phyloP scores from a whole-genome alignment of 352 stramenopile genomes.

The Globisporangium paddicum region DNA sequence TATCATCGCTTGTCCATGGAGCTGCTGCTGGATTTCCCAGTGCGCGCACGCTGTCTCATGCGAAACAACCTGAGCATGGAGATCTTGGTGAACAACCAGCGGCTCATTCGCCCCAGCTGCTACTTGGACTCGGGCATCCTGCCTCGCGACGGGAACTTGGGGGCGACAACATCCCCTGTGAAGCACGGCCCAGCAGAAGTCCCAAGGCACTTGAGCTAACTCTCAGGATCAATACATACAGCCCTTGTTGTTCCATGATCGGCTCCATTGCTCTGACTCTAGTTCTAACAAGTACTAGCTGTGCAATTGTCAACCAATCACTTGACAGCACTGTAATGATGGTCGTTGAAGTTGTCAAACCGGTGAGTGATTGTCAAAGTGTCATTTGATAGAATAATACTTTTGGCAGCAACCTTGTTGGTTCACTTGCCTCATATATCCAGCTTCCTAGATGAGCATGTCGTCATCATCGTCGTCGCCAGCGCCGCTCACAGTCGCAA shows the following conservation, averaged over 20 bases:
- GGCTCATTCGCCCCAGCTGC: slow-evolving; percentile 9
- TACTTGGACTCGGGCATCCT: slow-evolving; percentile 12
- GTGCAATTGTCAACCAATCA: no score
- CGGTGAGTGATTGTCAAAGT: no score
- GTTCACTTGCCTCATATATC: no score
- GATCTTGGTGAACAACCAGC: slow-evolving; percentile 9
- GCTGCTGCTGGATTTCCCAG: slow-evolving; percentile 10
- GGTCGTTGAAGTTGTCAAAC: no score
- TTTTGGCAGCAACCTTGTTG: no score
- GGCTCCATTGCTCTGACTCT: no score
- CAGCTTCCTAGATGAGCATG: slow-evolving; percentile 83
- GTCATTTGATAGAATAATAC: no score
- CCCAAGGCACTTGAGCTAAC: not conserved
- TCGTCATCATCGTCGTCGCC: slow-evolving; percentile 73
- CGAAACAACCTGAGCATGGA: slow-evolving; percentile 14
- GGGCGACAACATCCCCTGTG: not conserved
- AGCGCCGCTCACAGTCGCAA: slow-evolving; percentile 53
- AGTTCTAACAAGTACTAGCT: no score
- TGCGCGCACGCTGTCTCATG: slow-evolving; percentile 9
- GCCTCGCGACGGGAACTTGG: not conserved
- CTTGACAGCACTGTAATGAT: no score
- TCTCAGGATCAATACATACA: no score
- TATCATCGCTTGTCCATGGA: slow-evolving; percentile 13
- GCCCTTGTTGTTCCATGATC: no score
- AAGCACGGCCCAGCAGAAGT: not conserved